A percentile compares a stretch with the other conserved stretches of the same genome.
phyloP scores from a whole-genome alignment of 352 stramenopile species.

The Phytophthora meadii region DNA sequence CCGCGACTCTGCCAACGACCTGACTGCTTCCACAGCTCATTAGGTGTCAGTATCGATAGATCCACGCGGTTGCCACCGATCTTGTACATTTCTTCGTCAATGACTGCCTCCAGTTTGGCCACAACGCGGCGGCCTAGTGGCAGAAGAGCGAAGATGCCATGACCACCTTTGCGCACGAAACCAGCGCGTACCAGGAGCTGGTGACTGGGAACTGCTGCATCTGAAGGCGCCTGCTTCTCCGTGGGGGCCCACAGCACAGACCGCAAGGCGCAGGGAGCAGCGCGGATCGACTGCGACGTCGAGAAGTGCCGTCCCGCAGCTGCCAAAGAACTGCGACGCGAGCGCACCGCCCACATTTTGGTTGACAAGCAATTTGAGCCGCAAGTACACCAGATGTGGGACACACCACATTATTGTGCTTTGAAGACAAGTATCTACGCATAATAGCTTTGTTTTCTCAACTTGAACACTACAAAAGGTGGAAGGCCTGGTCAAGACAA shows the following conservation, averaged over 20 bases:
- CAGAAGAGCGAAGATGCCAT: conserved; percentile 83
- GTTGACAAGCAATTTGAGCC: conserved; percentile 14
- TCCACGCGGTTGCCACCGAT: conserved; percentile 88
- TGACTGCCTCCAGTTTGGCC: conserved; percentile 78
- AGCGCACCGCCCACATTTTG: conserved; percentile 31
- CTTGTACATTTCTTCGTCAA: conserved; percentile 81
- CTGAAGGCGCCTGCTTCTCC: conserved; percentile 75
- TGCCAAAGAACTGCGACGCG: conserved; percentile 13
- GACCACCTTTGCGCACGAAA: conserved; percentile 87
- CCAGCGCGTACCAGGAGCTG: conserved; percentile 85
- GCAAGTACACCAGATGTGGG: conserved; percentile 10
- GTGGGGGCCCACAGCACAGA: conserved; percentile 78
- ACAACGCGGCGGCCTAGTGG: conserved; percentile 81
- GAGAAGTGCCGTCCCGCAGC: conserved; percentile 13
- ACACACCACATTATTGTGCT: conserved; percentile 13
- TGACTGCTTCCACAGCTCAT: conserved; percentile 84
- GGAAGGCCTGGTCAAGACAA: neutral
- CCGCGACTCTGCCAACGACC: conserved; percentile 85
- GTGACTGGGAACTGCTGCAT: conserved; percentile 86
- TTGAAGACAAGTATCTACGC: too few species aligned
- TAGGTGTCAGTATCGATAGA: conserved; percentile 76
- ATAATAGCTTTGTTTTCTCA: conserved; percentile 5
- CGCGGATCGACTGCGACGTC: conserved; percentile 19
- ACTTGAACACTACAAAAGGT: neutral
- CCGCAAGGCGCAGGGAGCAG: conserved; percentile 41